phyloP scores from a whole-genome alignment of 768 basidiomycete species.

The Jaapia argillacea region DNA sequence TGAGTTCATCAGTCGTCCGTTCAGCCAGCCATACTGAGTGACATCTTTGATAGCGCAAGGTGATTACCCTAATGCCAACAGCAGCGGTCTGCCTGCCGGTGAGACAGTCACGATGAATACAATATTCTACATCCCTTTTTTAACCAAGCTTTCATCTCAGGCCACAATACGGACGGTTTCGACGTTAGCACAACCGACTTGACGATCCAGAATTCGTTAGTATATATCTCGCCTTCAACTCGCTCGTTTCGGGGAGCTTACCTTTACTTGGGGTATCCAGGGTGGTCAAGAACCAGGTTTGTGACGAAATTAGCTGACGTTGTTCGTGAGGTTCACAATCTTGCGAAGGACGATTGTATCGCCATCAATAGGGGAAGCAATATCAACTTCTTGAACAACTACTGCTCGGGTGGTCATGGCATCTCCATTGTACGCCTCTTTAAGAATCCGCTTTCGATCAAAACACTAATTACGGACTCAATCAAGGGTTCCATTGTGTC shows the following conservation, averaged over 20 bases:
- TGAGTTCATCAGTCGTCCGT: constrained; percentile 15
- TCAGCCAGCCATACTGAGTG: not conserved
- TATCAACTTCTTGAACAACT: constrained; percentile 6
- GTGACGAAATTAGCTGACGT: too few relatives aligned
- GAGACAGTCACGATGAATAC: too few relatives aligned
- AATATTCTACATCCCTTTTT: not conserved
- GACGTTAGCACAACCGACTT: constrained; percentile 12
- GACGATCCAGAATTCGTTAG: not conserved
- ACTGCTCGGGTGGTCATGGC: constrained; percentile 45
- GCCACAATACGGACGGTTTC: constrained; percentile 14
- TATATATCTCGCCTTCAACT: not conserved
- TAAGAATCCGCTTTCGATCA: not conserved
- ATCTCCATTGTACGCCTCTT: constrained; percentile 31
- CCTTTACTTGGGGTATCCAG: too few relatives aligned
- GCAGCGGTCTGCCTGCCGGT: constrained; percentile 35
- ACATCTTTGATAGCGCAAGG: constrained; percentile 30
- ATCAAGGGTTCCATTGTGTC: constrained; percentile 39
- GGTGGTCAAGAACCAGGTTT: constrained; percentile 8
- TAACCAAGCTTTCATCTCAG: not conserved
- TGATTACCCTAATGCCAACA: constrained; percentile 33
- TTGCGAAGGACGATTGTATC: constrained; percentile 43
- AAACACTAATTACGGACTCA: not conserved
- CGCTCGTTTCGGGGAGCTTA: too few relatives aligned
- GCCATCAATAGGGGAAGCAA: constrained; percentile 25
- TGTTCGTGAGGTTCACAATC: too few relatives aligned